Percentiles rank a stretch among this genome's conserved stretches.
Evolutionary conservation across 2,329 filamentous ascomycete species (phyloP).

Genomic region (Orbilia javanica): DNA sequence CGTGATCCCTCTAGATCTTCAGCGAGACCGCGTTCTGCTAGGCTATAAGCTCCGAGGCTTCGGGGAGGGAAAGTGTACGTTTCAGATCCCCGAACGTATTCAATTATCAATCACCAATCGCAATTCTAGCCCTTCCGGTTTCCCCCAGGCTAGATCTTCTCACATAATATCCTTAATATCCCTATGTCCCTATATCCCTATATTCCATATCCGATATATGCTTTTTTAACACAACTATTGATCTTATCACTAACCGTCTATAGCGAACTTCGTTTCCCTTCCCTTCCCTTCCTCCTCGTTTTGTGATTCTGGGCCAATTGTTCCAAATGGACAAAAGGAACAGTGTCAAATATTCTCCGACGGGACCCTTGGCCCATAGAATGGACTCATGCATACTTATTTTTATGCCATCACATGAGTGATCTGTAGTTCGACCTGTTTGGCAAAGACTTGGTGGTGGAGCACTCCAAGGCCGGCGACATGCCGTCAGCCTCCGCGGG

Average conservation of each 20-base stretch:
- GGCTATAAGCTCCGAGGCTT: slow-evolving; percentile 62
- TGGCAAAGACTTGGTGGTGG: slow-evolving; percentile 36
- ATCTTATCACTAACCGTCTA: slow-evolving; percentile 56
- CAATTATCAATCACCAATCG: slow-evolving; percentile 32
- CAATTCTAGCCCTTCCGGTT: slow-evolving; percentile 14
- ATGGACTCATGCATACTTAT: slow-evolving; percentile 36
- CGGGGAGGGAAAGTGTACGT: slow-evolving; percentile 61
- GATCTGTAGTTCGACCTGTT: slow-evolving; percentile 36
- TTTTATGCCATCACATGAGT: slow-evolving; percentile 49
- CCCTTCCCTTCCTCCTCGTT: slow-evolving; percentile 51
- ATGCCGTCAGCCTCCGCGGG: slow-evolving; percentile 32
- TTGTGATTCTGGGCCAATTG: slow-evolving; percentile 54
- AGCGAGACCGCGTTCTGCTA: slow-evolving; percentile 58
- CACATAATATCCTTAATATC: slow-evolving; percentile 18
- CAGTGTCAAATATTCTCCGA: slow-evolving; percentile 48
- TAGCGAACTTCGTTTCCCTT: slow-evolving; percentile 43
- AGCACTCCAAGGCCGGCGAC: slow-evolving; percentile 37
- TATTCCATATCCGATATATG: slow-evolving; percentile 13
- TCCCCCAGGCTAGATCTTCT: not conserved
- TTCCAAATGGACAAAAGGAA: slow-evolving; percentile 48
- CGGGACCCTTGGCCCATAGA: slow-evolving; percentile 33
- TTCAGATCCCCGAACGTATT: slow-evolving; percentile 44
- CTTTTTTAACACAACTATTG: slow-evolving; percentile 32
- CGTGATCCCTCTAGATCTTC: slow-evolving; percentile 60
- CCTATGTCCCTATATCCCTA: slow-evolving; percentile 18